Conservation (phyloP, 75 land plant genomes). For the Selaginella moellendorffii region DNA sequence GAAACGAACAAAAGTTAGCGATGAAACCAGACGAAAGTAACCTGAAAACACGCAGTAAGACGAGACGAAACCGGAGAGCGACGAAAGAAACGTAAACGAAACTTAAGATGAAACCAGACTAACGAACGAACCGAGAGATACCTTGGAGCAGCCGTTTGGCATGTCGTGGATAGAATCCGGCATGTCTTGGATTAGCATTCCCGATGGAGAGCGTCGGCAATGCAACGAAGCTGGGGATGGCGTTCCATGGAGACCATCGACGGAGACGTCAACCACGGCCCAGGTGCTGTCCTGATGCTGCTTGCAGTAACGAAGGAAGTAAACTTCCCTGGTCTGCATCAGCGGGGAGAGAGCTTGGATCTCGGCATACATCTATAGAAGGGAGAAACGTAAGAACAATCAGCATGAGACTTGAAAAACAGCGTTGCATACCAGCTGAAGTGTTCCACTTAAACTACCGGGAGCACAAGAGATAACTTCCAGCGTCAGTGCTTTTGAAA, state of each 20-base stretch:
- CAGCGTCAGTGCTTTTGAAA: slow-evolving; percentile 46
- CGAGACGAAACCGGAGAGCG: slow-evolving; percentile 45
- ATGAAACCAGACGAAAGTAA: too few relatives aligned
- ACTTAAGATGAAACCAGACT: not conserved
- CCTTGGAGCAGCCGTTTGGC: slow-evolving; percentile 84
- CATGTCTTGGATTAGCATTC: slow-evolving; percentile 76
- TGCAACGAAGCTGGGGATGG: slow-evolving; percentile 24
- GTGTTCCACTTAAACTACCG: slow-evolving; percentile 26
- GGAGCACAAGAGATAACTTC: slow-evolving; percentile 48
- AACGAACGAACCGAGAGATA: slow-evolving; percentile 4
- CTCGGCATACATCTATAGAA: slow-evolving; percentile 61
- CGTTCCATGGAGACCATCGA: slow-evolving; percentile 31
- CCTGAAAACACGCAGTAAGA: slow-evolving; percentile 33
- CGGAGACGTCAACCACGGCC: slow-evolving; percentile 67
- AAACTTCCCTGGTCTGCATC: slow-evolving; percentile 50
- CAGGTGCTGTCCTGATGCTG: slow-evolving; percentile 37
- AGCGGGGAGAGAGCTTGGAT: slow-evolving; percentile 64
- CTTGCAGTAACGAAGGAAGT: slow-evolving; percentile 72
- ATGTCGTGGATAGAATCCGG: too few relatives aligned
- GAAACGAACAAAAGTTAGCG: too few relatives aligned
- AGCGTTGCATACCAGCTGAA: slow-evolving; percentile 37
- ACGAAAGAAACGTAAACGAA: not conserved
- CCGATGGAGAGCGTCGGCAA: slow-evolving; percentile 55
- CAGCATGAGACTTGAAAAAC: slow-evolving; percentile 76
- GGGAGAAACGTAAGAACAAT: slow-evolving; percentile 27